Conservation (phyloP, 2,329 filamentous ascomycete species). For the Sporothrix inflata region DNA sequence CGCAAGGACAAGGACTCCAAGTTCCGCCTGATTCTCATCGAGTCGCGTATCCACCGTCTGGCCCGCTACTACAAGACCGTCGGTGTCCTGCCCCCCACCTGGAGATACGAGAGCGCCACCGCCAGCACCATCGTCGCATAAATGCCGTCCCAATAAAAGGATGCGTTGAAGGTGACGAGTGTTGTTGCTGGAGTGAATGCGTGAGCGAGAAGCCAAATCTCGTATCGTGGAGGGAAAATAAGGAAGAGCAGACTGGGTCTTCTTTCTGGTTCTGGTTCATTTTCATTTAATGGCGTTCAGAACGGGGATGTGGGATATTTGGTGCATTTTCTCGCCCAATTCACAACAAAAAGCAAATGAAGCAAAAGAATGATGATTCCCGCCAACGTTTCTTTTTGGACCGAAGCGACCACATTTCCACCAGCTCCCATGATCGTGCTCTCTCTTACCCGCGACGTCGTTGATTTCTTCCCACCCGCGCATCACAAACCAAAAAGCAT, state of each 20-base stretch:
- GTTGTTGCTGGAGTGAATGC: neutral
- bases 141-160: slow-evolving; percentile 38
- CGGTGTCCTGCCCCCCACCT: slow-evolving; percentile 82
- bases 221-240: neutral
- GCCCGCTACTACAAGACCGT: slow-evolving; percentile 96
- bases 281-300: slow-evolving; percentile 25
- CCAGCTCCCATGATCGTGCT: neutral
- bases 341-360: slow-evolving; percentile 11
- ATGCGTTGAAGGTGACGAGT: neutral
- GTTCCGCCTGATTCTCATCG: slow-evolving; percentile 99
- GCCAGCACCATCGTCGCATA: slow-evolving; percentile 93
- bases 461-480: neutral
- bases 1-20: slow-evolving; percentile 99
- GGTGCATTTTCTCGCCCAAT: neutral
- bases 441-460: neutral
- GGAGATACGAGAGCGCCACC: slow-evolving; percentile 98
- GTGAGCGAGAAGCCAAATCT: slow-evolving; percentile 8
- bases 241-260: neutral
- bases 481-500: neutral
- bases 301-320: slow-evolving; percentile 12
- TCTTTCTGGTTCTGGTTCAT: neutral
- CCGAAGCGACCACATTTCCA: too few species aligned
- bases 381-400: neutral
- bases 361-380: slow-evolving; percentile 13
- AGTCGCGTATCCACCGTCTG: slow-evolving; percentile 99